Conservation (phyloP, 306 rosid species). For the Lagenaria siceraria region DNA sequence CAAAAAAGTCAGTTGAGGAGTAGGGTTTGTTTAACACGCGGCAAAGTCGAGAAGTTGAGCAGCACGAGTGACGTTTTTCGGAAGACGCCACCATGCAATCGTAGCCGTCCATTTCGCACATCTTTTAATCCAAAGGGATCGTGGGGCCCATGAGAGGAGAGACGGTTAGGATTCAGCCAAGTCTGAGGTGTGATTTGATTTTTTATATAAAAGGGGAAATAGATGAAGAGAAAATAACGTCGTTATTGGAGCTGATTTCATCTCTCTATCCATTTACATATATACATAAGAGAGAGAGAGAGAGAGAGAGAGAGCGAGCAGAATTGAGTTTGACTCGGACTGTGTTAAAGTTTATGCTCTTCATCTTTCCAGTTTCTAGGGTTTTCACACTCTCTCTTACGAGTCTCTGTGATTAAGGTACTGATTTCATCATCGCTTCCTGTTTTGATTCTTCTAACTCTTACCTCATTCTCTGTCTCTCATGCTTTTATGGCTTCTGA, state of each 20-base stretch:
- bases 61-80: background rate
- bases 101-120: background rate
- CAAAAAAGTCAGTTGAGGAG: background rate
- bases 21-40: background rate
- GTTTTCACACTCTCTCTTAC: background rate
- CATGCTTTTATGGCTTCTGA: background rate
- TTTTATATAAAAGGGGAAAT: background rate
- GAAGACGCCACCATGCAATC: background rate
- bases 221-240: background rate
- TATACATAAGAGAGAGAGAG: background rate
- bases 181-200: background rate
- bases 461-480: background rate
- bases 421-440: background rate
- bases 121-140: background rate
- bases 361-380: background rate
- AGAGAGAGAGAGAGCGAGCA: background rate
- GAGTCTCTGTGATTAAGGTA: background rate
- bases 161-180: background rate
- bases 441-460: background rate
- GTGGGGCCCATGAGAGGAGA: background rate
- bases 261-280: background rate
- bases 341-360: background rate
- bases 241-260: background rate
- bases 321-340: background rate
- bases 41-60: background rate